phyloP scores from a whole-genome alignment of 768 basidiomycete genomes.

The Lentinula lateritia region DNA sequence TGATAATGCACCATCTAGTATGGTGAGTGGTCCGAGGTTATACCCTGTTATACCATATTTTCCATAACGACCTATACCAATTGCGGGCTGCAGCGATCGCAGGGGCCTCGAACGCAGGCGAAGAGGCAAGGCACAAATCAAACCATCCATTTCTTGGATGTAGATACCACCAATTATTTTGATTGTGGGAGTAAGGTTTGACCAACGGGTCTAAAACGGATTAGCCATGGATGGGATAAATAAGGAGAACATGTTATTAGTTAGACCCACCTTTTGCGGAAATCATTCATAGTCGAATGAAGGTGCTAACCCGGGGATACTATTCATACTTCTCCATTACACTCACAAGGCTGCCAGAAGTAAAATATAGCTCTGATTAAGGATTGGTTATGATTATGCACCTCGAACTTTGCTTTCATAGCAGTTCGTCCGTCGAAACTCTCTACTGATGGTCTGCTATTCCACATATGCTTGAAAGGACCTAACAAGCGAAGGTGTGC shows the following conservation, averaged over 20 bases:
- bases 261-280: background rate
- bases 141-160: background rate
- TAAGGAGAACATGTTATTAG: too few relatives aligned
- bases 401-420: background rate
- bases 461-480: background rate
- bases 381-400: background rate
- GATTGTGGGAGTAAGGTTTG: background rate
- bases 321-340: background rate
- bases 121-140: background rate
- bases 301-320: background rate
- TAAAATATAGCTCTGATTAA: background rate
- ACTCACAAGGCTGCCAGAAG: background rate
- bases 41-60: background rate
- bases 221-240: too few relatives aligned
- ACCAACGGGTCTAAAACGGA: background rate
- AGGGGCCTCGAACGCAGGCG: background rate
- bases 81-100: background rate
- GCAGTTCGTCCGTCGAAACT: background rate
- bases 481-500: background rate
- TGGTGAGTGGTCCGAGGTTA: background rate
- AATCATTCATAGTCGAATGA: slow-evolving; percentile 1
- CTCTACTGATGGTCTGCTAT: background rate
- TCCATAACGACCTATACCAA: background rate
- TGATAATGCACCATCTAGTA: too few relatives aligned
- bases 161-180: background rate